Base-by-base conservation (phyloP, 148 eudicot species). In the Oxyria digyna region DNA sequence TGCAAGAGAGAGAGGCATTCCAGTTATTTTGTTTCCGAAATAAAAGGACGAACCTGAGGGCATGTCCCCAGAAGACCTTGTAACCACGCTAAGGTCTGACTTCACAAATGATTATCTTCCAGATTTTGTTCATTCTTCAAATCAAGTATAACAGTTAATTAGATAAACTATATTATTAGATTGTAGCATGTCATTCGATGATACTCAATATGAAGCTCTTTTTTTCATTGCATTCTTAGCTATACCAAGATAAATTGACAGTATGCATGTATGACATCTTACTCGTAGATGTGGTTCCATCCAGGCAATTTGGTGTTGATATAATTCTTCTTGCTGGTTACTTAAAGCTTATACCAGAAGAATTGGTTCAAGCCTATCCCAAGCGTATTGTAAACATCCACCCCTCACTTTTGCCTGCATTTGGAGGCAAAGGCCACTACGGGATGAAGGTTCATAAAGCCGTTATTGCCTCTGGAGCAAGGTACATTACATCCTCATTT, bases 341-440 rank as follows among this genome's bases (percentile, higher is more conserved):
- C 67, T 67, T 81, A 32, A 81, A 81, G 78, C 82, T 81, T 49
- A 85, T 94, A 78, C 97, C 97, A 23, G 64, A 69, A 32, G 96
- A 85, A 33, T 82, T 88, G 83, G 82, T 90, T 54, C 85, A 71
- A 74, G 82, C 87, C 18, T 90, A 75, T 85, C 97, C 96, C 8
- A 90, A 78, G 72, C 74, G 92, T 20, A 90, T 90, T 43, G 42
- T 90, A 46, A 90, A 94, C 75, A 90, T 94, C 69, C 98, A 94
- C 80, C 98, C 97, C 48, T 85, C 96, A 41, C 97, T 94, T 76
- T 85, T 94, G 74, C 98, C 97, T 24, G 90, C 97, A 68, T 94
- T 94, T 79, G 98, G 98, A 69, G 98, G 98, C 74, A 86, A 88
- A 85, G 96, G 97, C 38, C 90, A 82, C 73, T 94, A 86, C 68